These are phyloP conservation scores for Citrus mangshanensis DNA, from an alignment of 345 rosid species.

Conservation along the genomic window DNA sequence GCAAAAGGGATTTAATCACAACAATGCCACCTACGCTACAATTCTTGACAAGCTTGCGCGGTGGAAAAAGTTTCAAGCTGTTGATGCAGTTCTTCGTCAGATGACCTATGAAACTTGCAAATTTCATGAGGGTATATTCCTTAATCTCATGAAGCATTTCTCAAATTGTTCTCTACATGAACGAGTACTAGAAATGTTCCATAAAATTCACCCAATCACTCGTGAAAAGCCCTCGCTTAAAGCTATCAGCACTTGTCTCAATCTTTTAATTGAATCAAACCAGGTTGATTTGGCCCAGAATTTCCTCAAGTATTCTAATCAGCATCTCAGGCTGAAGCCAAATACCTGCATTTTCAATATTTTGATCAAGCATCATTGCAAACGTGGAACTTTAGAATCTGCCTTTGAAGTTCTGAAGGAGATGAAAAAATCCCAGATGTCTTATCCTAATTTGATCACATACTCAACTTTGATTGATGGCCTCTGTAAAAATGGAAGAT, in stretches of 20 bases:
- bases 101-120: conserved; percentile 85
- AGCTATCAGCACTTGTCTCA: conserved; percentile 86
- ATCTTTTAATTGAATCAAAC: conserved; percentile 66
- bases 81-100: conserved; percentile 69
- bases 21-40: conserved; percentile 71
- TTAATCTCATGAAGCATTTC: conserved; percentile 77
- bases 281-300: conserved; percentile 47
- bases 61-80: conserved; percentile 68
- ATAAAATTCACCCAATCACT: conserved; percentile 53
- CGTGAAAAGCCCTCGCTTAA: conserved; percentile 79
- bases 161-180: conserved; percentile 45
- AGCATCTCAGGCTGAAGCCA: conserved; percentile 48
- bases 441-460: conserved; percentile 75
- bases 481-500: conserved; percentile 52
- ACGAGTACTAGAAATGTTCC: conserved; percentile 69
- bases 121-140: conserved; percentile 73
- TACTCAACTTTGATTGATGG: conserved; percentile 73
- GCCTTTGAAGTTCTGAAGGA: conserved; percentile 64
- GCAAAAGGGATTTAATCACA: conserved; percentile 81
- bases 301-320: conserved; percentile 49
- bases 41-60: conserved; percentile 63
- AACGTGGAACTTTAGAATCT: conserved; percentile 51
- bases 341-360: conserved; percentile 93
- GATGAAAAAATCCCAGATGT: conserved; percentile 57
- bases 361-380: conserved; percentile 79